phyloP scores from a whole-genome alignment of 371 early-diverging fungal species.

The Rhizopus delemar region DNA sequence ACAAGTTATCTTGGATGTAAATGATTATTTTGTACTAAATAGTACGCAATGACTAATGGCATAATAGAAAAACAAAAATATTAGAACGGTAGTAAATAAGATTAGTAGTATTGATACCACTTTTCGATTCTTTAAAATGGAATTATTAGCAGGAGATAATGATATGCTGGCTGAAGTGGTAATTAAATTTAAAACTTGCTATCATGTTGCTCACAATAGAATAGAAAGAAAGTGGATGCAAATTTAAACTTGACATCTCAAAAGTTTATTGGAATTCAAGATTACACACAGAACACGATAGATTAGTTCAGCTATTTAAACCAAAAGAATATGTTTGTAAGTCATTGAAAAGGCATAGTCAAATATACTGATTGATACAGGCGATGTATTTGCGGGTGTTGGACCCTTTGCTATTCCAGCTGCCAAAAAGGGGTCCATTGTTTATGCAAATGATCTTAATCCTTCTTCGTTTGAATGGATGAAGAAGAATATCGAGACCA shows the following conservation, averaged over 20 bases:
- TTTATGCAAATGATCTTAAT: slow-evolving; percentile 98
- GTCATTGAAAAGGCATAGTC: slow-evolving; percentile 2
- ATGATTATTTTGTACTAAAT: slow-evolving; percentile 9
- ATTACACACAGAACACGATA: slow-evolving; percentile 93
- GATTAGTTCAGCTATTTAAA: slow-evolving; percentile 80
- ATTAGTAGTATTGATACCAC: slow-evolving; percentile 91
- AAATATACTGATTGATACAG: slow-evolving; percentile 28
- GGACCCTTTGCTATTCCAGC: slow-evolving; percentile 99
- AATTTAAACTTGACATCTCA: slow-evolving; percentile 94
- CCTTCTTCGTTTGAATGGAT: slow-evolving; percentile 87
- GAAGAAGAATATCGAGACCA: slow-evolving; percentile 75
- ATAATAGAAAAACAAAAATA: slow-evolving; percentile 85
- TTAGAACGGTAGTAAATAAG: slow-evolving; percentile 96
- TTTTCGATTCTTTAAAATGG: slow-evolving; percentile 96
- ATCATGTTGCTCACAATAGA: neutral
- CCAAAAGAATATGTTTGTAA: slow-evolving; percentile 76
- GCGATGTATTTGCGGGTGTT: slow-evolving; percentile 97
- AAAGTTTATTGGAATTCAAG: slow-evolving; percentile 99
- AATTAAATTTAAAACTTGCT: slow-evolving; percentile 3
- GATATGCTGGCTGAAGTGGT: slow-evolving; percentile 88
- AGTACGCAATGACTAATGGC: neutral
- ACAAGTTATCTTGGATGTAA: slow-evolving; percentile 90
- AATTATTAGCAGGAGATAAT: slow-evolving; percentile 88
- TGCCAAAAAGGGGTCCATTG: slow-evolving; percentile 79
- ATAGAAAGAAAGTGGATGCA: slow-evolving; percentile 89